Percentiles rank a stretch among this genome's conserved stretches.
Conservation (phyloP, 352 stramenopile species). For the Phytophthora tentaculata region DNA sequence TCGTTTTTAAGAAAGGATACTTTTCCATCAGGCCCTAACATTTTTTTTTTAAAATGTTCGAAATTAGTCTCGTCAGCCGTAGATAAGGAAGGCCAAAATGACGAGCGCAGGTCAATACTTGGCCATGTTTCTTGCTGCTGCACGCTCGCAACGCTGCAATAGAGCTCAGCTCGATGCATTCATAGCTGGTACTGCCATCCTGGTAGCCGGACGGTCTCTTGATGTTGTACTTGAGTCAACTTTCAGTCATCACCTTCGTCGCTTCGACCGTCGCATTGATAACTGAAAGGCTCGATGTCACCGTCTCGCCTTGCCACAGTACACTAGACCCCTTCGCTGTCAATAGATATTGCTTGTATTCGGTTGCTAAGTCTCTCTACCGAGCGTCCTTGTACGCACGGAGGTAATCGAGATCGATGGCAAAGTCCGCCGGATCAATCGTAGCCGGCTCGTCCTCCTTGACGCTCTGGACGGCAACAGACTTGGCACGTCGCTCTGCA, state of each 20-base stretch:
- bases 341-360: slow-evolving; percentile 13
- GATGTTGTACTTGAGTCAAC: slow-evolving; percentile 4
- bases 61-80: no score
- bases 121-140: slow-evolving; percentile 5
- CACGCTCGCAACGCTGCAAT: slow-evolving; percentile 5
- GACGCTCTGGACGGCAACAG: slow-evolving; percentile 10
- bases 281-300: slow-evolving; percentile 1
- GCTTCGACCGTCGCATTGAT: slow-evolving; percentile 14
- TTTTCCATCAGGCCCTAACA: no score
- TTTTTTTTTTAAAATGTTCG: no score
- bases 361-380: slow-evolving; percentile 9
- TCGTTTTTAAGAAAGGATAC: no score
- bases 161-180: background rate
- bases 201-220: background rate
- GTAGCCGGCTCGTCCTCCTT: slow-evolving; percentile 12
- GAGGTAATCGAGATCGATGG: slow-evolving; percentile 37
- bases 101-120: slow-evolving; percentile 10
- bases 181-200: no score
- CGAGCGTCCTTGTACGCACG: slow-evolving; percentile 36
- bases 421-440: background rate
- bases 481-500: slow-evolving; percentile 24
- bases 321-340: no score
- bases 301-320: background rate
- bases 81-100: slow-evolving; percentile 10
- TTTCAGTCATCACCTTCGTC: slow-evolving; percentile 4